These are phyloP conservation scores for Mucor piriformis DNA, from an alignment of 371 early-diverging fungal genomes.

Conservation along the genomic window DNA sequence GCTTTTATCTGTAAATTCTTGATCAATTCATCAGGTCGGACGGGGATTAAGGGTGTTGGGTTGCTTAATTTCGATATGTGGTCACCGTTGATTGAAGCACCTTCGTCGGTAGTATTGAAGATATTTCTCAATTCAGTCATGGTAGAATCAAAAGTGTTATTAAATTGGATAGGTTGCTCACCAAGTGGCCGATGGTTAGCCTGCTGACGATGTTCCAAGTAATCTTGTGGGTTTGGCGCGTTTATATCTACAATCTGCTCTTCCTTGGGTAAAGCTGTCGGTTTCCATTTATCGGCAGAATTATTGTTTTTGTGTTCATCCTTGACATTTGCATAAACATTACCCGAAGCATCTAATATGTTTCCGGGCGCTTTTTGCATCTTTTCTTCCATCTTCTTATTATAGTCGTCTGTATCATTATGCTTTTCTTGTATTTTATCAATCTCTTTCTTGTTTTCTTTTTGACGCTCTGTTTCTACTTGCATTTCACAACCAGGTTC, in stretches of 20 bases:
- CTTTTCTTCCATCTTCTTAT: constrained; percentile 3
- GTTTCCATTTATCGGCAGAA: constrained; percentile 10
- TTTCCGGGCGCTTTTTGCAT: constrained; percentile 23
- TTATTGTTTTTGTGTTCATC: neutral
- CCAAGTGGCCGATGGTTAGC: constrained; percentile 62
- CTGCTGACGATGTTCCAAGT: neutral
- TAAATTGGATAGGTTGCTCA: constrained; percentile 63
- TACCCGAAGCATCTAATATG: constrained; percentile 19
- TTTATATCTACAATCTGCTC: neutral
- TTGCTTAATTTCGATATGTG: constrained; percentile 12
- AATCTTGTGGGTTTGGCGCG: neutral
- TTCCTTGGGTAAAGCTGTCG: constrained; percentile 1
- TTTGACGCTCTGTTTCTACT: constrained; percentile 13
- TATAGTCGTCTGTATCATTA: neutral
- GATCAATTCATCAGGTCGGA: constrained; percentile 28
- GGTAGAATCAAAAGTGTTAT: constrained; percentile 55
- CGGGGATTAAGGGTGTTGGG: constrained; percentile 20
- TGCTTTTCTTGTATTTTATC: constrained; percentile 15
- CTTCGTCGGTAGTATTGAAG: constrained; percentile 16
- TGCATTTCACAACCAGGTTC: neutral
- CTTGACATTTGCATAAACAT: neutral
- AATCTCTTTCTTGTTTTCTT: constrained; percentile 19
- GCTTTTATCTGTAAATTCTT: constrained; percentile 32
- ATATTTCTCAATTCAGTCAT: constrained; percentile 17
- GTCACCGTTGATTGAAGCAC: neutral